Evolutionary conservation across 2,329 filamentous ascomycete genomes (phyloP).

Genomic region (Podosphaera xanthii): DNA sequence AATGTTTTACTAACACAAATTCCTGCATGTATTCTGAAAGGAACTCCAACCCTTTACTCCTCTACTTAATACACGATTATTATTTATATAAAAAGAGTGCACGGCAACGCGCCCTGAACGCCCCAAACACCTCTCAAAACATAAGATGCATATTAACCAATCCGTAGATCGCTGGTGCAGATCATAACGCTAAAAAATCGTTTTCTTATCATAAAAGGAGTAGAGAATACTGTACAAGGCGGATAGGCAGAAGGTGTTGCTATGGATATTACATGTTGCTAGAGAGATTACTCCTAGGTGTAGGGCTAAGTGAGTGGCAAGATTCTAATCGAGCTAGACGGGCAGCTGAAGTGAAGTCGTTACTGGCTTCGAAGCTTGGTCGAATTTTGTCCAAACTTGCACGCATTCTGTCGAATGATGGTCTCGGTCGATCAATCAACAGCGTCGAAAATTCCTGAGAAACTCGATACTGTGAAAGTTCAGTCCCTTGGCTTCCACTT

Average conservation of each 20-base stretch:
- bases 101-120: constrained; percentile 4
- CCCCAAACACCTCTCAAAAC: constrained; percentile 12
- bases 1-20: not conserved
- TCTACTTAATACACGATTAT: not conserved
- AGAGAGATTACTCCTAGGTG: constrained; percentile 9
- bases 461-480: constrained; percentile 41
- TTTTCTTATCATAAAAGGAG: constrained; percentile 17
- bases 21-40: not conserved
- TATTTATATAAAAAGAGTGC: not conserved
- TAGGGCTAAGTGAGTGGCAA: constrained; percentile 21
- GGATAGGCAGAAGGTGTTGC: no score
- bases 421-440: constrained; percentile 38
- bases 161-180: constrained; percentile 27
- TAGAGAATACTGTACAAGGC: constrained; percentile 16
- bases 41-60: not conserved
- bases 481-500: constrained; percentile 81
- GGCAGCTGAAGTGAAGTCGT: constrained; percentile 78
- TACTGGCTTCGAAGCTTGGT: constrained; percentile 48
- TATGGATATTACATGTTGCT: constrained; percentile 5
- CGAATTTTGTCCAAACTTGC: constrained; percentile 3
- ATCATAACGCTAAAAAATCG: constrained; percentile 21
- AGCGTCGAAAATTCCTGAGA: constrained; percentile 13
- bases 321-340: constrained; percentile 70
- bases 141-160: constrained; percentile 8
- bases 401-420: constrained; percentile 65